Base-by-base conservation (phyloP, 1,284 basidiomycete species). In the Trichosporon sp. region DNA sequence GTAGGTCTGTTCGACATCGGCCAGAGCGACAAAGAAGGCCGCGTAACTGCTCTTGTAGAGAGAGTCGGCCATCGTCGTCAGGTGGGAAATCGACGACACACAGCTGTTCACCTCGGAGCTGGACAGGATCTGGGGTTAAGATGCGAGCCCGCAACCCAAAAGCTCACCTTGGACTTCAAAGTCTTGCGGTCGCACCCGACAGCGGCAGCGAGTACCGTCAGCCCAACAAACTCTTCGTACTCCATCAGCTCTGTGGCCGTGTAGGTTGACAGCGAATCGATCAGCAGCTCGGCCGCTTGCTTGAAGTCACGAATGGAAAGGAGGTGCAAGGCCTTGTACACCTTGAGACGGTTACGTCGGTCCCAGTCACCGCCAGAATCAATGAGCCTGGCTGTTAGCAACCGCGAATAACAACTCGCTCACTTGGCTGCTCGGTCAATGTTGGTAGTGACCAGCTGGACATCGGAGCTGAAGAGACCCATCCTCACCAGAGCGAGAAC, bases 321-420 rank as follows among this genome's bases (percentile, higher is more conserved):
- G 38, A 91, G 86, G 80, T 97, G 92, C 1, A 97, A 85, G 51
- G 92, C 96, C 69, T 91, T 90, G 86, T 99, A 99, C 51, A 98
- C 96, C 84, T 98, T 99, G 76, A 98, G 89, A 63, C 96, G 89
- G 83, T 98, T 99, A 38, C 95, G 89, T 70, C 97, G 88, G 83
- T 99, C 96, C 96, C 96, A 99, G 84, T 99, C 96, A 64, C 97
- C 96, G 1, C 97, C 96, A 81, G 95, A 90, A 78, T 98, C 95
- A 67, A 98, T 92, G 43, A 98, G 86, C 73, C 93, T 96, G 79
- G 4, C 26, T 31, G 32, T 72, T n/a, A 69, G 61, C 1, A 5
- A 40, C 11, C 2, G 10, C 48, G 40, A 56, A 35, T 69, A 8
- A 65, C n/a, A 46, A 4, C 7, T 6, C 31, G 86, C 90, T 73